phyloP scores from a whole-genome alignment of 148 eudicot genomes.

The Cornus suecica region DNA sequence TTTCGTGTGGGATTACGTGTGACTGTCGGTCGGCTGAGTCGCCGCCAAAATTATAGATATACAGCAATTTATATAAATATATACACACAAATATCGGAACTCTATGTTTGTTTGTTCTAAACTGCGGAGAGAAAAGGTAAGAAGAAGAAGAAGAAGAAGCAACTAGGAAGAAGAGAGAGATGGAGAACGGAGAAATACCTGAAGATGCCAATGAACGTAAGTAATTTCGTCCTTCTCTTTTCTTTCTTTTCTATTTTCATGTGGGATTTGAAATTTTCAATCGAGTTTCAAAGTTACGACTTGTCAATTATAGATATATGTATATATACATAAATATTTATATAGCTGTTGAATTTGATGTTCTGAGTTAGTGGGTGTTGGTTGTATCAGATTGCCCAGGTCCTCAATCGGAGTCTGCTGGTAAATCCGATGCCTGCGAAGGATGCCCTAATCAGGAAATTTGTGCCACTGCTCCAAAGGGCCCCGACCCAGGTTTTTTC shows the following conservation, averaged over 20 bases:
- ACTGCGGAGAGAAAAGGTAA: no score
- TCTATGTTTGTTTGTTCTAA: no score
- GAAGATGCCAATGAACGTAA: constrained; percentile 81
- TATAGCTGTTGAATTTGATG: neutral
- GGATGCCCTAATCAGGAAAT: constrained; percentile 93
- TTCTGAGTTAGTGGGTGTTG: neutral
- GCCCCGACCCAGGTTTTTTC: constrained; percentile 99
- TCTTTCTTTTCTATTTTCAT: neutral
- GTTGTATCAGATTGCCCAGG: constrained; percentile 77
- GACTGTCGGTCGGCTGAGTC: no score
- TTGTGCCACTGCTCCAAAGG: constrained; percentile 94
- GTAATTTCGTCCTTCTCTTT: neutral
- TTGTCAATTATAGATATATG: neutral
- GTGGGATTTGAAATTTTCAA: neutral
- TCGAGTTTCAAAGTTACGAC: neutral
- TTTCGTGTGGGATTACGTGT: no score
- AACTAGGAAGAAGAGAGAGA: constrained; percentile 3
- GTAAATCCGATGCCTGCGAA: constrained; percentile 74
- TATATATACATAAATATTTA: no score
- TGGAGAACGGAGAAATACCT: constrained; percentile 66
- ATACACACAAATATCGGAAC: no score
- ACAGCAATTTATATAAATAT: no score
- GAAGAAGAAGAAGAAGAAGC: no score
- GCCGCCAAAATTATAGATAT: no score
- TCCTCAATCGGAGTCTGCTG: constrained; percentile 75